Evolutionary conservation across 805 yeast species (phyloP), one percentile per base, ranked within the genome.

Genomic region (Pichia occidentalis): DNA sequence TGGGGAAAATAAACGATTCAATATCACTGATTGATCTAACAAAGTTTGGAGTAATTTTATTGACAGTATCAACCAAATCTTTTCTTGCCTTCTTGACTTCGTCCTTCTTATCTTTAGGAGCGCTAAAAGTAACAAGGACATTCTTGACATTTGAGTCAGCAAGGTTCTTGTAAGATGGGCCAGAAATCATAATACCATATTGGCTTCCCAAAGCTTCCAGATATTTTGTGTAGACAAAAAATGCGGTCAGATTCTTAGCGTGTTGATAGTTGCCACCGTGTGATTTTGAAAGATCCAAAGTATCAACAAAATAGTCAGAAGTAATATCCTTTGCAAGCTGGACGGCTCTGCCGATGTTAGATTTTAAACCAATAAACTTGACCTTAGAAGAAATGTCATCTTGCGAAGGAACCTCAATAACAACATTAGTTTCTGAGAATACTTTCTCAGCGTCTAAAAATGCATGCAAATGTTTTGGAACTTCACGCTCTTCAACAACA

Each of bases 261-360:
- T 92, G 97, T 13, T 65, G 57, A 37, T 74, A 54, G 54, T 85
- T 75, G 47, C 83, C 85, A 52, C 86, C 84, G 58, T 92, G 97
- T 22, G 97, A 95, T 60, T 75, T 80, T 9, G 94, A 77, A 59
- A 92, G 79, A 52, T 87, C 95, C 53, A 92, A 68, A 24, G 76
- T 63, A 47, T 79, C 86, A 28, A 80, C 74, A 40, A 70, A 65
- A 54, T 70, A 76, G 39, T 73, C 68, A 33, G 77, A 65, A 24
- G 92, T 73, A 29, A 75, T 66, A 34, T 68, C 56, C 57, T 78
- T 73, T 12, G 90, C 85, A 42, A 61, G 64, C 21, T 66, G 67
- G 44, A 80, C 66, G 14, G 97, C 97, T 13, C 64, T 62, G 10
- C 68, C 51, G 35, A 88, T 71, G 38, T 74, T 68, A 11, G 57